phyloP scores from a whole-genome alignment of 2,329 filamentous ascomycete genomes.

The Fusarium newnesense region DNA sequence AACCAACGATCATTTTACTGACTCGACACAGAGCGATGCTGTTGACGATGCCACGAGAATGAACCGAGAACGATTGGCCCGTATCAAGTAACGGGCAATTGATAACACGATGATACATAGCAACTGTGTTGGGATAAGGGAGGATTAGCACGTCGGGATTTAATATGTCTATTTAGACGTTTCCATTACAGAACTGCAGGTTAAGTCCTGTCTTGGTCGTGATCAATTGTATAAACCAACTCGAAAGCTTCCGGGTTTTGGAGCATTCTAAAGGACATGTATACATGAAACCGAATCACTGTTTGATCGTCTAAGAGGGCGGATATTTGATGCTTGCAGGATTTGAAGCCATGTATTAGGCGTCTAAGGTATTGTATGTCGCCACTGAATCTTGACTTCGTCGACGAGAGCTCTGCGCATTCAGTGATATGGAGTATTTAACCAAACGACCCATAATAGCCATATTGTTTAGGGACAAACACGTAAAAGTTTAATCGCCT shows the following conservation, averaged over 20 bases:
- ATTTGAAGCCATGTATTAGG: neutral
- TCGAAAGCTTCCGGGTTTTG: neutral
- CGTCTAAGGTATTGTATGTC: neutral
- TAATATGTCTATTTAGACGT: conserved; percentile 13
- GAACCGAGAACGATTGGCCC: conserved; percentile 77
- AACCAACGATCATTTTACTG: conserved; percentile 36
- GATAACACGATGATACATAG: conserved; percentile 6
- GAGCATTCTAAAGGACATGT: neutral
- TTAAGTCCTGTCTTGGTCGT: neutral
- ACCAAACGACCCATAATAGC: neutral
- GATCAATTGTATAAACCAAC: neutral
- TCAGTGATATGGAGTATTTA: neutral
- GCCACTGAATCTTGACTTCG: neutral
- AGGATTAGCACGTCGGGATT: conserved; percentile 1
- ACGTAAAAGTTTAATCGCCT: neutral
- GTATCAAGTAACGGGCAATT: conserved; percentile 57
- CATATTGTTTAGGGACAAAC: neutral
- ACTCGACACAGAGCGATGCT: conserved; percentile 73
- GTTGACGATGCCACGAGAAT: conserved; percentile 85
- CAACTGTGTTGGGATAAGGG: conserved; percentile 1
- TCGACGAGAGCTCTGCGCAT: neutral
- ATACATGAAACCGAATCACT: conserved; percentile 3
- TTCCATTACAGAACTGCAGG: neutral
- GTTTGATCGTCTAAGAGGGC: neutral
- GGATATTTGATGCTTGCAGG: neutral